These are phyloP conservation scores for Theobroma grandiflorum DNA, from an alignment of 441 rosid genomes.

Conservation along the genomic window DNA sequence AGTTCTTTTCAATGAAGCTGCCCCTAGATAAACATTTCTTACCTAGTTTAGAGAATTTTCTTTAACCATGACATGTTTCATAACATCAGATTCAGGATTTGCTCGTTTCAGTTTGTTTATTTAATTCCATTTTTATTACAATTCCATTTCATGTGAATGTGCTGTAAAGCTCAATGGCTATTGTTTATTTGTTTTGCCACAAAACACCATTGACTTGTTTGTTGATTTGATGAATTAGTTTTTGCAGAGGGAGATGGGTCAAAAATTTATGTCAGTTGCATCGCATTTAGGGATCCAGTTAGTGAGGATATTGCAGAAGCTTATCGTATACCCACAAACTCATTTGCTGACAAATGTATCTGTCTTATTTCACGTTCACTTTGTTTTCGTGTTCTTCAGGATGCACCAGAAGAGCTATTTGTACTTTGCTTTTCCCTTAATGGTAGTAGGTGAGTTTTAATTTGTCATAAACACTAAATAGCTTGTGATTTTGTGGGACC, in stretches of 20 bases:
- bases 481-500: conserved; percentile 12
- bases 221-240: conserved; percentile 11
- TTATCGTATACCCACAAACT: conserved; percentile 78
- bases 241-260: conserved; percentile 99
- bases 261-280: conserved; percentile 93
- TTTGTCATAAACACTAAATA: conserved; percentile 15
- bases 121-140: background rate
- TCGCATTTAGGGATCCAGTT: conserved; percentile 95
- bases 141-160: background rate
- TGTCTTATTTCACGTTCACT: conserved; percentile 95
- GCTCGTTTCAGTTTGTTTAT: background rate
- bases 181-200: background rate
- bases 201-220: conserved; percentile 5
- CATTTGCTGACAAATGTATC: conserved; percentile 94
- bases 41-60: conserved; percentile 15
- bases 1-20: background rate
- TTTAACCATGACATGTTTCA: conserved; percentile 4
- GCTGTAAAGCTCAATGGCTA: background rate
- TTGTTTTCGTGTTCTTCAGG: conserved; percentile 74
- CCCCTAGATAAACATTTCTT: background rate
- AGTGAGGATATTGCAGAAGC: conserved; percentile 96
- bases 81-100: background rate
- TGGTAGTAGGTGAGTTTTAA: conserved; percentile 80
- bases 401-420: conserved; percentile 86
- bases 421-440: conserved; percentile 83